Conservation (phyloP, 331 rosid species). For the Spiraea crenata region DNA sequence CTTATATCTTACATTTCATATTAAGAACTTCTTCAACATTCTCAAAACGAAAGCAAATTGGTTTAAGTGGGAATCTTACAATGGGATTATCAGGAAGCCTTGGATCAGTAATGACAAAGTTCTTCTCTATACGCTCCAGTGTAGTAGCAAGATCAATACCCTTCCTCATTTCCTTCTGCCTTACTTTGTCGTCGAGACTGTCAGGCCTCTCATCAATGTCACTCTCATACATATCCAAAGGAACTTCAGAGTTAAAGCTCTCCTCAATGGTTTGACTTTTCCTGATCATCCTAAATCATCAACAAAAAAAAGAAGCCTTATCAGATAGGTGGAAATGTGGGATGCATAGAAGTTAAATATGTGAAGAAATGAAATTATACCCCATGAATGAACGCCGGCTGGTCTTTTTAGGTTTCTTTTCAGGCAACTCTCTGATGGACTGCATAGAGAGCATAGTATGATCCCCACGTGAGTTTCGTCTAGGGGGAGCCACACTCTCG, state of each 20-base stretch:
- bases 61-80: conserved; percentile 44
- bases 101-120: conserved; percentile 96
- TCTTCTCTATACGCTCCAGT: conserved; percentile 96
- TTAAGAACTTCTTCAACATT: background rate
- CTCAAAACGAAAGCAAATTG: background rate
- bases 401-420: conserved; percentile 56
- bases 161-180: conserved; percentile 79
- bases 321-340: background rate
- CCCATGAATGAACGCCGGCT: conserved; percentile 81
- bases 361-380: conserved; percentile 33
- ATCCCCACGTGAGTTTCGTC: conserved; percentile 46
- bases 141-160: conserved; percentile 99
- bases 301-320: background rate
- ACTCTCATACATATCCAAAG: conserved; percentile 41
- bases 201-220: conserved; percentile 48
- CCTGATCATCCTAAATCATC: conserved; percentile 46
- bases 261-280: conserved; percentile 48
- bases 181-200: conserved; percentile 53
- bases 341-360: background rate
- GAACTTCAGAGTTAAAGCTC: conserved; percentile 33
- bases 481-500: conserved; percentile 51
- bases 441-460: conserved; percentile 48
- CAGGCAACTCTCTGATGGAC: conserved; percentile 67
- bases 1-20: conserved; percentile 14
- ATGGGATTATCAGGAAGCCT: conserved; percentile 98